Evolutionary conservation across 495 filamentous ascomycete genomes (phyloP), one percentile per base, ranked within the genome.

Genomic region (Chlorociboria aeruginascens): DNA sequence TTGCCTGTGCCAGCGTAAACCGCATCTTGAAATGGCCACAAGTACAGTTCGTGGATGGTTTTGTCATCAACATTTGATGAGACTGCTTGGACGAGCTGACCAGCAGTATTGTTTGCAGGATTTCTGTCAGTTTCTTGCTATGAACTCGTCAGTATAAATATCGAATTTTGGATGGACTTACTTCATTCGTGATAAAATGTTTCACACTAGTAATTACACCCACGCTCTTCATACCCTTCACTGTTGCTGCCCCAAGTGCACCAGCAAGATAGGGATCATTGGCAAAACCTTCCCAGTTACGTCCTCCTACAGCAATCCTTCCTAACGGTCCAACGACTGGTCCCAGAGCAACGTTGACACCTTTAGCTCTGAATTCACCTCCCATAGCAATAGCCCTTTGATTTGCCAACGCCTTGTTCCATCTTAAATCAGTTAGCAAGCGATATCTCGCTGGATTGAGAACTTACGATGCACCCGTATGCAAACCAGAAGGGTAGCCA

Each of bases 21-120:
- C 0, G 79, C 77, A 52, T 85, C 38, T 40, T 73, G 70, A 59
- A 85, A 86, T 0, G 79, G 78, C 78, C 79, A 88, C 2, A 82
- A 66, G 57, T 85, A 86, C 1, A 84, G 54, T 62, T 85, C 82
- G 54, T 86, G 82, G 57, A 85, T 63, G 0, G 81, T 82, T 39
- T 73, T 65, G 56, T 86, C 80, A 42, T 81, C 78, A 13, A 83
- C 73, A 36, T 80, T 79, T 4, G 74, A 69, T 4, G 76, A 80
- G 8, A 82, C 61, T 0, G 73, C 65, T 40, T 74, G 59, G 0
- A 73, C 57, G 8, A 53, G 28, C 54, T 51, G 1, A 32, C 14
- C 28, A 31, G 38, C 32, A 38, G 14, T 34, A 31, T 70, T 67
- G 60, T 89, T 83, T 17, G 6, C 8, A 0, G 71, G 70, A 20